Base-by-base conservation (phyloP, 2,329 filamentous ascomycete genomes). In the Exophiala aquamarina region DNA sequence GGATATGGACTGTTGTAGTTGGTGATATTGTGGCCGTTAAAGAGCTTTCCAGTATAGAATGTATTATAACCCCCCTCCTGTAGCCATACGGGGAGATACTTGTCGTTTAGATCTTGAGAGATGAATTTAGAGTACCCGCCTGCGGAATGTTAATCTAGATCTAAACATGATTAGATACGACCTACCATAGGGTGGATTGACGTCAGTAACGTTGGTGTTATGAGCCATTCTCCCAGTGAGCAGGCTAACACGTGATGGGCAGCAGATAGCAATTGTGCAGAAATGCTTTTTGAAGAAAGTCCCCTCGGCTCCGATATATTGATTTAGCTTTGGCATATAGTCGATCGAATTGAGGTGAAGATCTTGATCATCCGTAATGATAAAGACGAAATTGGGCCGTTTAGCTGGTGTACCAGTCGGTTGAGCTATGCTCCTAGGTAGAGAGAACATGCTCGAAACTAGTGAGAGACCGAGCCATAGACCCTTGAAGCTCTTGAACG, bases 331-430 rank as follows among this genome's bases (percentile, higher is more conserved):
- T 0, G 79, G 80, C 70, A 82, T 82, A 49, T 84, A 84, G 0
- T 76, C 69, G 3, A 85, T 59, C 0, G 82, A 86, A 37, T 80
- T 69, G 55, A 87, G 69, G 32, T 79, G 75, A 1, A 80, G 63
- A 58, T 87, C 83, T 58, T 87, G 83, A 52, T 87, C 84, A 50
- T 87, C 84, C 0, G 81, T 83, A 31, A 87, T 69, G 47, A 87
- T 79, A 59, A 87, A 83, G 15, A 87, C 68, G 36, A 87, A 78
- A 53, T 86, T 86, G 0, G 76, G 70, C n/a, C n/a, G n/a, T n/a
- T n/a, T n/a, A n/a, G n/a, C n/a, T n/a, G n/a, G n/a, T n/a, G n/a
- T n/a, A n/a, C n/a, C n/a, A n/a, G n/a, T n/a, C n/a, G n/a, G n/a
- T n/a, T n/a, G n/a, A n/a, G n/a, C n/a, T n/a, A n/a, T n/a, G n/a